Evolutionary conservation across 768 basidiomycete species (phyloP).

Genomic region (Pholiota microspora): DNA sequence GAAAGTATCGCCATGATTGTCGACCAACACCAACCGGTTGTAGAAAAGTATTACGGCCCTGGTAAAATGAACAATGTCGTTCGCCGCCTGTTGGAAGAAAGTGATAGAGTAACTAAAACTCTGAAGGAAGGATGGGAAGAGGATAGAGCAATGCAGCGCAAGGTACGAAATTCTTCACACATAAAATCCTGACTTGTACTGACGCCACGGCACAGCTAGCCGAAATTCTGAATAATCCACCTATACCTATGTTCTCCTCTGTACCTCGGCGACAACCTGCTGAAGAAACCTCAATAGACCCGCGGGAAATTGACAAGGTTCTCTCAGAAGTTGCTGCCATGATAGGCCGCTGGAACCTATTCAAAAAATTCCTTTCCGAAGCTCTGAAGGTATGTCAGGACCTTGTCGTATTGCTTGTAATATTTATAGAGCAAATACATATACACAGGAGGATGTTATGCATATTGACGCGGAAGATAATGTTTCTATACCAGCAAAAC

Average conservation of each 20-base stretch:
- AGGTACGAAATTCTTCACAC: conserved; percentile 41
- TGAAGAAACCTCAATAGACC: conserved; percentile 68
- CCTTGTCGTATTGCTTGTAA: no score
- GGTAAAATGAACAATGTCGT: conserved; percentile 87
- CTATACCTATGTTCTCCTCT: conserved; percentile 29
- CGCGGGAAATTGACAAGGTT: conserved; percentile 87
- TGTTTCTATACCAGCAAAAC: not conserved
- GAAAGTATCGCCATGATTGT: conserved; percentile 96
- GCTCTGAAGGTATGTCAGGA: conserved; percentile 63
- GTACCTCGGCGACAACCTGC: conserved; percentile 27
- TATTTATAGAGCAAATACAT: not conserved
- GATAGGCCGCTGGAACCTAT: conserved; percentile 89
- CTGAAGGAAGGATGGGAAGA: conserved; percentile 89
- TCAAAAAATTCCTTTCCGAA: conserved; percentile 82
- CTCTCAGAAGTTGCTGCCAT: conserved; percentile 88
- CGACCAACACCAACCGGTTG: conserved; percentile 95
- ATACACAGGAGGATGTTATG: conserved; percentile 10
- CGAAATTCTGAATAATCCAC: conserved; percentile 44
- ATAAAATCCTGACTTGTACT: not conserved
- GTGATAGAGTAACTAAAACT: conserved; percentile 77
- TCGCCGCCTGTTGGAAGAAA: conserved; percentile 74
- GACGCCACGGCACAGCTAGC: conserved; percentile 33
- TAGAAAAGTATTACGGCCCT: conserved; percentile 95
- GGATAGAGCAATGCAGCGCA: conserved; percentile 79
- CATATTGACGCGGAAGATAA: conserved; percentile 5